phyloP scores from a whole-genome alignment of 805 yeast genomes.

The Sungouiozyma ichnusensis region DNA sequence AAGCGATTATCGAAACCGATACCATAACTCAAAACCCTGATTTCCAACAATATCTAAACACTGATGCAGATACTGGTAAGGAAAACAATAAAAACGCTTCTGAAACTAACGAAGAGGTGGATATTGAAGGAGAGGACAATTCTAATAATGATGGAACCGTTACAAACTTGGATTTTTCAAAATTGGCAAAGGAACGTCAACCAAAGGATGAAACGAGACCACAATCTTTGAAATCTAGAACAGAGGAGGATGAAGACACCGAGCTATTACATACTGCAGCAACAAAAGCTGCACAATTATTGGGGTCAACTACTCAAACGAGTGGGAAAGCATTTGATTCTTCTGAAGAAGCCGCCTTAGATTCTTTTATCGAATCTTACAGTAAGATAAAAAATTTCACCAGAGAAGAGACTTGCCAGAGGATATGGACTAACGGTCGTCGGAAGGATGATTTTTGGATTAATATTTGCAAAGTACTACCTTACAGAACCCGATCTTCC shows the following conservation, averaged over 20 bases:
- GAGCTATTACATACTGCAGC: constrained; percentile 35
- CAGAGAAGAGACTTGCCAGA: constrained; percentile 60
- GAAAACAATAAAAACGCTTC: neutral
- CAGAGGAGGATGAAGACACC: constrained; percentile 29
- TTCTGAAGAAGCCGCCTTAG: constrained; percentile 61
- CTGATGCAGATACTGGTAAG: constrained; percentile 18
- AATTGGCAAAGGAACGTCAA: neutral
- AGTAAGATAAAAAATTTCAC: constrained; percentile 51
- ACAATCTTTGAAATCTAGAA: neutral
- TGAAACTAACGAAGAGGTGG: constrained; percentile 2
- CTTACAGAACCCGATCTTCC: constrained; percentile 78
- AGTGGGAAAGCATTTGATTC: constrained; percentile 27
- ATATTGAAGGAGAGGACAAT: neutral
- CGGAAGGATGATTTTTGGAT: constrained; percentile 90
- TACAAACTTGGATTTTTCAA: neutral
- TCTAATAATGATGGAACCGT: neutral
- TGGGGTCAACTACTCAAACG: constrained; percentile 23
- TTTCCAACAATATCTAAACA: constrained; percentile 28
- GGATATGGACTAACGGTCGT: constrained; percentile 82
- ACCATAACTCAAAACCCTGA: constrained; percentile 42
- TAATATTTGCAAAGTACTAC: constrained; percentile 62
- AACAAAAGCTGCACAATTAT: constrained; percentile 31
- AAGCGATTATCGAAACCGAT: constrained; percentile 59
- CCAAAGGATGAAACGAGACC: neutral
- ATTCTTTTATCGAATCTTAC: constrained; percentile 60